Evolutionary conservation across 805 yeast species (phyloP), one percentile per base, ranked within the genome.

Genomic region (Nakazawaea sp.): DNA sequence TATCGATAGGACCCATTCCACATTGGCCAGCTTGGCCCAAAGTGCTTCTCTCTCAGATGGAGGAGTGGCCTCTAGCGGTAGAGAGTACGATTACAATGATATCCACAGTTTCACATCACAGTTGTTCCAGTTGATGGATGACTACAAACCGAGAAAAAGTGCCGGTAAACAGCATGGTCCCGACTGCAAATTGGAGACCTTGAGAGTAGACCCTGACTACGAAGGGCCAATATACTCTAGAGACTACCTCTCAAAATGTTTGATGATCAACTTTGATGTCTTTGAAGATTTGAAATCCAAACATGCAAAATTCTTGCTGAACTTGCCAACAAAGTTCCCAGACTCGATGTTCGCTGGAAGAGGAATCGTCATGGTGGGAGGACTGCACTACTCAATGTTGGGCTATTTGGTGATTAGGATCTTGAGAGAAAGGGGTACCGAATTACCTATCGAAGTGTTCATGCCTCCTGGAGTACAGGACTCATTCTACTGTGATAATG

Each of bases 281-380:
- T 37, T 56, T 20, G 52, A 53, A 25, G 64, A 59, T 43, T 45
- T 59, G 34, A 56, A 55, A 28, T 30, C 46, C 13, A 59, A 58
- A 40, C 63, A 58, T 42, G 54, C 53, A 18, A 43, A 45, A 12
- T 57, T 59, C 6, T 54, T 56, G 28, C 42, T 33, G 11, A 51
- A 50, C 19, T 45, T 59, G 26, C 62, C 63, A 9, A 37, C 46
- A 18, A 35, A 44, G 11, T 40, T 36, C 9, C 61, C 62, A 3
- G 34, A 43, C 12, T 17, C 40, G 4, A 55, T 68, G 12, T 72
- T 69, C 49, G n/a, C 36, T 8, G 47, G 58, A 3, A 58, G 61
- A 33, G 69, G 74, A 2, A 64, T 67, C 23, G 77, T 72, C 10
- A 50, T 71, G 27, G 71, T 73, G 31, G 80, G 80, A 6, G 73